Evolutionary conservation across 768 basidiomycete genomes (phyloP).

Genomic region (Xerocomus potaroensis): DNA sequence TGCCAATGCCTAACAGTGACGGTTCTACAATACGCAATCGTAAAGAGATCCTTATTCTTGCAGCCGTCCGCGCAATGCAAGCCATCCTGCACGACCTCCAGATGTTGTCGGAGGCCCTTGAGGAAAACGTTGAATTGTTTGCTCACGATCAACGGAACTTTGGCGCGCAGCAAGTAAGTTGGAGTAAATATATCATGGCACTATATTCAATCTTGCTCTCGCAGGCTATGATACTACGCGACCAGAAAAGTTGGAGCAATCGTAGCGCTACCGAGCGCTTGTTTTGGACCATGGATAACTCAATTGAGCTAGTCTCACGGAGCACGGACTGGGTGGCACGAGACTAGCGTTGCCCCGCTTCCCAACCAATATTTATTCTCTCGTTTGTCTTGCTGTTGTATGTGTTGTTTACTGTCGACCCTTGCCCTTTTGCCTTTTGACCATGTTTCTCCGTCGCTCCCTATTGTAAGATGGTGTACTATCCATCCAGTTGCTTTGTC

Average conservation of each 20-base stretch:
- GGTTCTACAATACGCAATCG: conserved; percentile 60
- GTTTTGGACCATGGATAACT: conserved; percentile 91
- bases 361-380: background rate
- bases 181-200: background rate
- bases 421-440: conserved; percentile 3
- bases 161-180: conserved; percentile 88
- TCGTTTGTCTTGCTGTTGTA: conserved; percentile 7
- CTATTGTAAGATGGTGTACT: conserved; percentile 26
- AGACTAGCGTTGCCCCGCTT: conserved; percentile 38
- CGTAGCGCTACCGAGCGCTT: conserved; percentile 86
- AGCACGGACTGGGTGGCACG: conserved; percentile 85
- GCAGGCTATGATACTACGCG: conserved; percentile 92
- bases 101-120: conserved; percentile 77
- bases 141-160: conserved; percentile 93
- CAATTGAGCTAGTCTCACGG: conserved; percentile 79
- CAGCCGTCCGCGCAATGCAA: conserved; percentile 76
- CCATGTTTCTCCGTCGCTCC: conserved; percentile 2
- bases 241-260: conserved; percentile 94
- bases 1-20: conserved; percentile 52
- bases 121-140: conserved; percentile 89
- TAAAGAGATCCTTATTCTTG: conserved; percentile 69
- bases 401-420: conserved; percentile 5
- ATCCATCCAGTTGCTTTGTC: conserved; percentile 10
- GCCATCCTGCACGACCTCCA: conserved; percentile 87
- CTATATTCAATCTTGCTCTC: conserved; percentile 3